A percentile compares a stretch with the other conserved stretches of the same genome.
Evolutionary conservation across 164 flowering plant species (phyloP).

Genomic region (Aristolochia contorta): DNA sequence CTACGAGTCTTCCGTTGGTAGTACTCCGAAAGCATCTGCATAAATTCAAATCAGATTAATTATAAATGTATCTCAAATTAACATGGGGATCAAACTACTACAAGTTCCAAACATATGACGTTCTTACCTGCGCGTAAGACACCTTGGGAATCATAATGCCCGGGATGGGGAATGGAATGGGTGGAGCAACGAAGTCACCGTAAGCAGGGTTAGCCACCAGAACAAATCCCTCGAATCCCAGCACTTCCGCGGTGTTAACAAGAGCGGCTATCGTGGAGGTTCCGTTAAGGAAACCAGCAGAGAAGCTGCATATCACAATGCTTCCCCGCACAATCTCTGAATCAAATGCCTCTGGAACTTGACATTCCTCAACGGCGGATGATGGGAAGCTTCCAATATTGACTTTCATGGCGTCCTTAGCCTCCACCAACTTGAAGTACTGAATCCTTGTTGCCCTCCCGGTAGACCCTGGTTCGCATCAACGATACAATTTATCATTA

Average conservation of each 20-base stretch:
- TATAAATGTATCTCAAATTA: neutral
- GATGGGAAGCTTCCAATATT: constrained; percentile 47
- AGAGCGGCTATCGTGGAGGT: constrained; percentile 55
- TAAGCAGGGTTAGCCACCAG: constrained; percentile 62
- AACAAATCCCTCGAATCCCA: constrained; percentile 60
- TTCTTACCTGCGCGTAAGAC: constrained; percentile 45
- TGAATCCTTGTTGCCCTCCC: constrained; percentile 28
- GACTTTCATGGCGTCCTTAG: constrained; percentile 57
- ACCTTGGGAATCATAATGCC: constrained; percentile 73
- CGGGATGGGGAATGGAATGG: constrained; percentile 61
- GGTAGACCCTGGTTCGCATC: constrained; percentile 42
- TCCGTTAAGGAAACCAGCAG: constrained; percentile 58
- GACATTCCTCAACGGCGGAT: constrained; percentile 75
- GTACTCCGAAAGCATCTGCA: constrained; percentile 45
- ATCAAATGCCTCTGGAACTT: constrained; percentile 66
- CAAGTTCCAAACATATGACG: too few species aligned
- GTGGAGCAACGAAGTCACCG: constrained; percentile 71
- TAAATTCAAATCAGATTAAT: neutral
- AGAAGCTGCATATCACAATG: constrained; percentile 73
- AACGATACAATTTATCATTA: too few species aligned
- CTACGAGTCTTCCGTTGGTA: constrained; percentile 49
- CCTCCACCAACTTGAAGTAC: constrained; percentile 62
- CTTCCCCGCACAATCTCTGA: constrained; percentile 47
- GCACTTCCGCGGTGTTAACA: constrained; percentile 41
- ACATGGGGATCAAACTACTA: neutral